phyloP scores from a whole-genome alignment of 148 eudicot species.

The Amaranthus hypochondriacus region DNA sequence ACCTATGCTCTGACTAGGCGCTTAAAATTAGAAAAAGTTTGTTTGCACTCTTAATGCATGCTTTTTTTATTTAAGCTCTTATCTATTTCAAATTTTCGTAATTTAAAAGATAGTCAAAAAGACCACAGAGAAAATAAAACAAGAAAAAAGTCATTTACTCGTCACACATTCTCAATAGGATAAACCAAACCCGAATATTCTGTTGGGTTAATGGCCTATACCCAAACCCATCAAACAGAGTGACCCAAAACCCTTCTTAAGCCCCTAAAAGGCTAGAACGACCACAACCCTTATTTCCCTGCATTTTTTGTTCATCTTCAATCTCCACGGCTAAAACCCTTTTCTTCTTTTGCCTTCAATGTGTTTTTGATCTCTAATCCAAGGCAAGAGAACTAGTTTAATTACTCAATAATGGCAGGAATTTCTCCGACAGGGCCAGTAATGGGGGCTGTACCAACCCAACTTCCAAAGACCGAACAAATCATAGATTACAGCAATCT shows the following conservation, averaged over 20 bases:
- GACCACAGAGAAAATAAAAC: no score
- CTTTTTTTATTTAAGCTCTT: no score
- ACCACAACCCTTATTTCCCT: conserved; percentile 1
- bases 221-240: conserved; percentile 8
- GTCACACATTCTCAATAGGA: not conserved
- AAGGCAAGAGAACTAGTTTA: conserved; percentile 5
- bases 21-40: no score
- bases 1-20: no score
- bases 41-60: no score
- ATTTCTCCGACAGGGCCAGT: conserved; percentile 20
- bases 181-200: not conserved
- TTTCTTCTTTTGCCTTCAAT: not conserved
- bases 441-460: conserved; percentile 19
- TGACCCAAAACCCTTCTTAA: conserved; percentile 34
- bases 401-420: conserved; percentile 22
- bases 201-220: not conserved
- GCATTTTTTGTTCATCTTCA: not conserved
- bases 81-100: no score
- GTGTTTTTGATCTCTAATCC: not conserved
- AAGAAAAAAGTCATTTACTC: not conserved
- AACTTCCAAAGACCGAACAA: conserved; percentile 37
- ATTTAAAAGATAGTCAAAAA: no score
- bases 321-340: conserved; percentile 26
- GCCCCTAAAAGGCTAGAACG: conserved; percentile 8
- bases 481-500: conserved; percentile 71